Evolutionary conservation across 2,329 filamentous ascomycete genomes (phyloP).

Genomic region (Penicillium sp.): DNA sequence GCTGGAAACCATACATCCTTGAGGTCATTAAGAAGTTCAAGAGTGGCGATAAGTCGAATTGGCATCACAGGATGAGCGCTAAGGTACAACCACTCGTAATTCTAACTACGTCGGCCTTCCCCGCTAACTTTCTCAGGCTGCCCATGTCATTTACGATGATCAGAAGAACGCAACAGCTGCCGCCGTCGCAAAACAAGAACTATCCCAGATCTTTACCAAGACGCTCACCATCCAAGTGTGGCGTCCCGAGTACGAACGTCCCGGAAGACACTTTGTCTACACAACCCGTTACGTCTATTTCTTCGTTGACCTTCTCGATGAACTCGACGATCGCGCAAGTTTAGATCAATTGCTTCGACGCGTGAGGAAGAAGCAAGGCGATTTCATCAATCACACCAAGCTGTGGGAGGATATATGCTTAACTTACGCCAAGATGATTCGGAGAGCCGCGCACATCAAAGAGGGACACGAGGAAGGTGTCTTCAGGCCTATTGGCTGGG

Average conservation of each 20-base stretch:
- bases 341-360: constrained; percentile 76
- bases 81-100: constrained; percentile 53
- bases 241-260: constrained; percentile 83
- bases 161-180: constrained; percentile 52
- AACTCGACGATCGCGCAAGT: constrained; percentile 70
- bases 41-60: constrained; percentile 82
- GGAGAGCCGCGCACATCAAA: constrained; percentile 55
- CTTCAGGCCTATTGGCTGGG: constrained; percentile 63
- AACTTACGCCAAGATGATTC: constrained; percentile 58
- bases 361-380: constrained; percentile 76
- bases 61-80: constrained; percentile 89
- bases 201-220: constrained; percentile 88
- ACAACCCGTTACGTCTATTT: constrained; percentile 83
- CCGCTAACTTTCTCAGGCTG: constrained; percentile 47
- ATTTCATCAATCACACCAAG: constrained; percentile 64
- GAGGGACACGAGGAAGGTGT: constrained; percentile 63
- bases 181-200: constrained; percentile 68
- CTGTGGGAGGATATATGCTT: constrained; percentile 63
- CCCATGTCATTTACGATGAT: constrained; percentile 61
- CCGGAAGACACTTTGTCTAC: constrained; percentile 88
- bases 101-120: not conserved
- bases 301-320: constrained; percentile 70
- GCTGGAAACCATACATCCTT: constrained; percentile 62
- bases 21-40: constrained; percentile 58
- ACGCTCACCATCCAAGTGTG: constrained; percentile 93